A percentile compares a stretch with the other conserved stretches of the same genome.
Evolutionary conservation across 768 basidiomycete species (phyloP).

Genomic region (Pleurotus tuber-regium): DNA sequence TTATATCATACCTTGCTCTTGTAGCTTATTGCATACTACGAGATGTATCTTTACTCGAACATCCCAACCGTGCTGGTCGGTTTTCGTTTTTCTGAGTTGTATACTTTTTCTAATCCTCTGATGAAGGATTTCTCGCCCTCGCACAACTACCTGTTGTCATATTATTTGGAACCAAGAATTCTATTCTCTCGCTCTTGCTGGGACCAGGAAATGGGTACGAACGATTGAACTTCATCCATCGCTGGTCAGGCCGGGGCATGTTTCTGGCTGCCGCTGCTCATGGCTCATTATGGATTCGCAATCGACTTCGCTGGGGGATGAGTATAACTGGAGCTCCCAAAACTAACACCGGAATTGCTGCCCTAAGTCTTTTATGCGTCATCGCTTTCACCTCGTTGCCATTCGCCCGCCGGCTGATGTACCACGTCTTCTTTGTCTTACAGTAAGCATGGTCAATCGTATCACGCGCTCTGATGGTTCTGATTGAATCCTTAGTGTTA

Average conservation of each 20-base stretch:
- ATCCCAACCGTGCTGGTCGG: slow-evolving; percentile 77
- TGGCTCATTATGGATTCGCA: slow-evolving; percentile 72
- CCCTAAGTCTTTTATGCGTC: slow-evolving; percentile 58
- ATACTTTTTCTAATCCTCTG: not conserved
- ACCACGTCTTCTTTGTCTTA: slow-evolving; percentile 65
- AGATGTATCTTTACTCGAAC: slow-evolving; percentile 56
- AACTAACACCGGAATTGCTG: slow-evolving; percentile 71
- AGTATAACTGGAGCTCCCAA: slow-evolving; percentile 69
- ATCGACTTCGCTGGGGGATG: slow-evolving; percentile 55
- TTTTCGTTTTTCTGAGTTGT: not conserved
- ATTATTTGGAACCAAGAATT: slow-evolving; percentile 67
- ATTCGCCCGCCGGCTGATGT: slow-evolving; percentile 58
- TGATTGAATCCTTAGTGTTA: slow-evolving; percentile 34
- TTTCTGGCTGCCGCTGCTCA: slow-evolving; percentile 56
- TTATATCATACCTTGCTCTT: slow-evolving; percentile 52
- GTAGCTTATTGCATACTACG: slow-evolving; percentile 61
- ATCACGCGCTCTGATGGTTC: not conserved
- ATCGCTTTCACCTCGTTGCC: slow-evolving; percentile 66
- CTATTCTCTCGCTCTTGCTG: slow-evolving; percentile 51
- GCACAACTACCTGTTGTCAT: slow-evolving; percentile 64
- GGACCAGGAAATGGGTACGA: slow-evolving; percentile 69
- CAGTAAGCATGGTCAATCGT: slow-evolving; percentile 69
- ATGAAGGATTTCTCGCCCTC: slow-evolving; percentile 48
- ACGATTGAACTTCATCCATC: slow-evolving; percentile 73
- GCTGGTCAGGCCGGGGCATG: slow-evolving; percentile 59